phyloP scores from a whole-genome alignment of 768 basidiomycete genomes.

The Melanogaster broomeanus region DNA sequence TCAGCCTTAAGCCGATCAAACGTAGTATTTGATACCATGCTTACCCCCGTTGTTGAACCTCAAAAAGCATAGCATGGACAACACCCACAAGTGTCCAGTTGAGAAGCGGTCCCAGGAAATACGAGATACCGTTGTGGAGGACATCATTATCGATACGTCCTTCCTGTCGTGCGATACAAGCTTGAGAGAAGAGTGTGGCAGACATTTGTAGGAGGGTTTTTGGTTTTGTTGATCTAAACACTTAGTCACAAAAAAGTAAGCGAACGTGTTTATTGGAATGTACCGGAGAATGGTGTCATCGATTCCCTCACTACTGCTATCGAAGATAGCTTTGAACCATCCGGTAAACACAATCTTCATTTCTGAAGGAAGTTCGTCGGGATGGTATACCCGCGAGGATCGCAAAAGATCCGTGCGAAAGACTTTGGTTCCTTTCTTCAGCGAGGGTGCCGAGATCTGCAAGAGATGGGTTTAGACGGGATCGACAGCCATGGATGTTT shows the following conservation, averaged over 20 bases:
- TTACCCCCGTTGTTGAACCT: conserved; percentile 60
- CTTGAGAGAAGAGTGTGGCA: conserved; percentile 64
- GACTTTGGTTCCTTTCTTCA: conserved; percentile 47
- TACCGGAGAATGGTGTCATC: conserved; percentile 77
- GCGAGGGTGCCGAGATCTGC: conserved; percentile 52
- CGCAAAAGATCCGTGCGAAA: conserved; percentile 54
- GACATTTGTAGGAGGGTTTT: conserved; percentile 67
- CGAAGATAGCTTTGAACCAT: conserved; percentile 82
- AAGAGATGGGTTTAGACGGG: conserved; percentile 1
- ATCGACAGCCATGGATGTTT: neutral
- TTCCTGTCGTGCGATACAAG: conserved; percentile 48
- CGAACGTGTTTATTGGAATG: neutral
- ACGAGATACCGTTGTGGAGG: conserved; percentile 73
- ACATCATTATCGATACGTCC: conserved; percentile 67
- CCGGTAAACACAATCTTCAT: conserved; percentile 46
- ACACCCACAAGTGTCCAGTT: conserved; percentile 83
- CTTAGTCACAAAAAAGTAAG: neutral
- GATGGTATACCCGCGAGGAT: conserved; percentile 44
- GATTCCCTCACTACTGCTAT: conserved; percentile 75
- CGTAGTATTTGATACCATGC: conserved; percentile 6
- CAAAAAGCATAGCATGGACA: conserved; percentile 59
- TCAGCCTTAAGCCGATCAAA: neutral
- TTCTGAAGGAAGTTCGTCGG: conserved; percentile 43
- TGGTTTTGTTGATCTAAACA: conserved; percentile 67
- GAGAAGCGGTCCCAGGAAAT: conserved; percentile 71